Percentiles rank a stretch among this genome's conserved stretches.
Conservation (phyloP, 148 eudicot species). For the Fallopia convolvulus region DNA sequence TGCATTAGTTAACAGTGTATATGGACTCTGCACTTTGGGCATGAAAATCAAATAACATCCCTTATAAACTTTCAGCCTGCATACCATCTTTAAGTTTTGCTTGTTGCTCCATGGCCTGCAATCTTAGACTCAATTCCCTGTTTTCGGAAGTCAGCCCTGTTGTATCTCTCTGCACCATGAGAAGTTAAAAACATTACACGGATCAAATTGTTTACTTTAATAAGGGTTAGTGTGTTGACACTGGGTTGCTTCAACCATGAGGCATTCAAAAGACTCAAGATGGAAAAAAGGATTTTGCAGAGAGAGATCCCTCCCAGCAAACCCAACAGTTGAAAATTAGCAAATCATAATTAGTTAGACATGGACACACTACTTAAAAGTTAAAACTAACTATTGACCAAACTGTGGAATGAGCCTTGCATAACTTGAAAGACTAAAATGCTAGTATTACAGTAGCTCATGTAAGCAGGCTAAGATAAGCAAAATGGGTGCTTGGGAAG, state of each 20-base stretch:
- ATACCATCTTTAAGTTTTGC: slow-evolving; percentile 76
- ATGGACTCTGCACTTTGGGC: background rate
- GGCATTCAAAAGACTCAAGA: background rate
- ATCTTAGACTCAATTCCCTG: slow-evolving; percentile 55
- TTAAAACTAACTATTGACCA: background rate
- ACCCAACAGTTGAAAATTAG: background rate
- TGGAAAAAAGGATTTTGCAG: background rate
- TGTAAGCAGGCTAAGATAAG: no score
- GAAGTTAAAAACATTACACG: background rate
- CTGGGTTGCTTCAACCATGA: background rate
- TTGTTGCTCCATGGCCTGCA: slow-evolving; percentile 68
- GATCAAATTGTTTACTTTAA: background rate
- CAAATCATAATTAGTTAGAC: background rate
- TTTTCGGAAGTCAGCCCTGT: slow-evolving; percentile 50
- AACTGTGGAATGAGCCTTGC: no score
- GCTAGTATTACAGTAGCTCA: no score
- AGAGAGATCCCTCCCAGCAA: background rate
- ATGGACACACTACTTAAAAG: background rate
- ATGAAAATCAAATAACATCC: background rate
- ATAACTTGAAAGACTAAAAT: no score
- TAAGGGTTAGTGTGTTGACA: background rate
- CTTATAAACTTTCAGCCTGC: background rate
- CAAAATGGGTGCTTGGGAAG: no score
- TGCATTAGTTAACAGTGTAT: background rate
- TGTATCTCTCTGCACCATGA: slow-evolving; percentile 53